Base-by-base conservation (phyloP, 1,284 basidiomycete species). In the Leccinum solheimii region DNA sequence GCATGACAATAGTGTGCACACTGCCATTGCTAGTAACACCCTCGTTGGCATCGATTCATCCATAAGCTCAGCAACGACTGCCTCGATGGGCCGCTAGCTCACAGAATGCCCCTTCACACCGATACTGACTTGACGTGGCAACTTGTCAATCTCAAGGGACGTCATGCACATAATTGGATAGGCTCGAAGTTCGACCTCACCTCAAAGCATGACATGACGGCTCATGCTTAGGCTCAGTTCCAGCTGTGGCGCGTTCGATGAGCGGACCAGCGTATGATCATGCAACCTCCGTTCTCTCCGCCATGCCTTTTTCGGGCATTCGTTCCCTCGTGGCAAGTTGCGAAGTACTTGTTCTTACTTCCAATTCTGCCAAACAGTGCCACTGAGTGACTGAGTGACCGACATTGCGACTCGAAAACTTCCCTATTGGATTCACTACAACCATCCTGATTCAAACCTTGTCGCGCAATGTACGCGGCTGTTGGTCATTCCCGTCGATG, bases 271-370 rank as follows among this genome's bases (percentile, higher is more conserved):
- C n/a, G 36, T 36, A 19, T 10, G 30, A 30, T 48, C 19, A 48
- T 48, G 45, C 45, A 48, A 19, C 19, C 10, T 43, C 9, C 6
- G 21, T 53, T 32, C 50, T 23, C 48, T 32, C 54, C 51, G 59
- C 54, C 32, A 45, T 50, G 3, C 57, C 48, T 27, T 57, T 59
- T 70, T 60, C 32, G 56, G 63, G 53, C 3, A 23, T 40, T 32
- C 45, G 57, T 67, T 38, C 26, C 26, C n/a, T 26, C 14, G 26
- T 5, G 26, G 10, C 26, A 5, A 21, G 2, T 48, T 23, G 4
- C 45, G 45, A 23, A 49, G 45, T 23, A 23, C 3, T 49, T 48
- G 45, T 14, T 49, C 45, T 23, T 49, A 49, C 45, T 48, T 48
- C 21, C 21, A 14, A 23, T 48, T 23, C 45, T 23, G 45, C 13